phyloP scores from a whole-genome alignment of 2,329 filamentous ascomycete genomes.

The Geosmithia morbida region DNA sequence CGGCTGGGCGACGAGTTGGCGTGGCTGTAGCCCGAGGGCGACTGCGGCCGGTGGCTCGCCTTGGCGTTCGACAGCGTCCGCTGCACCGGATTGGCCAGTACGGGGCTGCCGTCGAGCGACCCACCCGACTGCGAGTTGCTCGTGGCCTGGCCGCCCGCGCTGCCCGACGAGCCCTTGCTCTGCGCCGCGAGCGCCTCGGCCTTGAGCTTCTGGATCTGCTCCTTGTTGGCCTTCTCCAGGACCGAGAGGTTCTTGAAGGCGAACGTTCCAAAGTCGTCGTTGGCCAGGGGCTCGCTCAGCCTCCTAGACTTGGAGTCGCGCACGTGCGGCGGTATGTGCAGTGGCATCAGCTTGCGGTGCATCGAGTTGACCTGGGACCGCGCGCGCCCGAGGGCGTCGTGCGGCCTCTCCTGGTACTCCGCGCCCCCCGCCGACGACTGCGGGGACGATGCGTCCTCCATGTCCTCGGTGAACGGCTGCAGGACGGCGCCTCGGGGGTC shows the following conservation, averaged over 20 bases:
- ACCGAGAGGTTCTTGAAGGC: constrained; percentile 95
- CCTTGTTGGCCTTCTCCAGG: constrained; percentile 95
- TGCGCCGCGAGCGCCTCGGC: constrained; percentile 71
- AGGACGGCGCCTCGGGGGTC: constrained; percentile 83
- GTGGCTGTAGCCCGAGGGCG: constrained; percentile 64
- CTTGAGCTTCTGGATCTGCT: constrained; percentile 90
- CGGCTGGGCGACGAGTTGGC: constrained; percentile 78
- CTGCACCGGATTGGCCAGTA: constrained; percentile 67
- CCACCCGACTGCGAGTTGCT: constrained; percentile 43
- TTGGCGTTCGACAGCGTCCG: constrained; percentile 75
- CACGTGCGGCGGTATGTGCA: constrained; percentile 94
- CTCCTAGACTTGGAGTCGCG: constrained; percentile 78
- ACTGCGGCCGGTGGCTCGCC: constrained; percentile 62
- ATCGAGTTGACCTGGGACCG: constrained; percentile 72
- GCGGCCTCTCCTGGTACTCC: constrained; percentile 77
- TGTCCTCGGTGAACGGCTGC: constrained; percentile 84
- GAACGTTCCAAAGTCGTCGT: constrained; percentile 93
- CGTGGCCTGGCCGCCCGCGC: constrained; percentile 15
- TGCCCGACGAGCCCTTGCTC: constrained; percentile 32
- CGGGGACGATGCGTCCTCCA: constrained; percentile 76
- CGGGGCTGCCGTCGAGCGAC: constrained; percentile 71
- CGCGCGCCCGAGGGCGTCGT: constrained; percentile 85
- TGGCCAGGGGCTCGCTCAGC: constrained; percentile 75
- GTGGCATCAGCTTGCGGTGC: constrained; percentile 84
- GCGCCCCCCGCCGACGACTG: constrained; percentile 48